Evolutionary conservation across 768 basidiomycete species (phyloP).

Genomic region (Boletus subcaerulescens): DNA sequence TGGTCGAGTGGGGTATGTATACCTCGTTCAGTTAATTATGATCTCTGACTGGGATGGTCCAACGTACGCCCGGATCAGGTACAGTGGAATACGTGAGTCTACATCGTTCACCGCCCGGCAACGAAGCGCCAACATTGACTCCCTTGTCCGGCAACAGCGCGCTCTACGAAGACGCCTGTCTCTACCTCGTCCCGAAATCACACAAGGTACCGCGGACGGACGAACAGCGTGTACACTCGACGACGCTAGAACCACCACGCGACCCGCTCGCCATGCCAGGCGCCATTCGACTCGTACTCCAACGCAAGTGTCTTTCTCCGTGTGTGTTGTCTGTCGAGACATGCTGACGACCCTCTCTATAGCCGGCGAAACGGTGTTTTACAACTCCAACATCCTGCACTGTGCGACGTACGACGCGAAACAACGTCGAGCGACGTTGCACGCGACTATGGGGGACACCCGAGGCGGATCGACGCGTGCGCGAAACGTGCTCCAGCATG

Average conservation of each 20-base stretch:
- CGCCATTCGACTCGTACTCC: constrained; percentile 49
- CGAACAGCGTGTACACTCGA: constrained; percentile 56
- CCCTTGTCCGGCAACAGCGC: constrained; percentile 40
- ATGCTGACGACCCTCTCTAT: not conserved
- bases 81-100: constrained; percentile 77
- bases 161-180: constrained; percentile 63
- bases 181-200: constrained; percentile 68
- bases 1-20: constrained; percentile 62
- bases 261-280: constrained; percentile 73
- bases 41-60: not conserved
- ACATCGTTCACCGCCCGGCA: too few relatives aligned
- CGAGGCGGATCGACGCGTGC: constrained; percentile 62
- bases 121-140: not conserved
- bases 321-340: not conserved
- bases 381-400: constrained; percentile 77
- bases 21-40: too few relatives aligned
- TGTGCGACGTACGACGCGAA: constrained; percentile 60
- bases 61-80: constrained; percentile 38
- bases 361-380: constrained; percentile 76
- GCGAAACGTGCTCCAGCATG: constrained; percentile 74
- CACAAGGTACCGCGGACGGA: constrained; percentile 56
- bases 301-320: constrained; percentile 40
- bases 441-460: constrained; percentile 62
- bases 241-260: constrained; percentile 45
- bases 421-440: constrained; percentile 59